Evolutionary conservation across 768 basidiomycete genomes (phyloP).

Genomic region (Aureoboletus auriporus): DNA sequence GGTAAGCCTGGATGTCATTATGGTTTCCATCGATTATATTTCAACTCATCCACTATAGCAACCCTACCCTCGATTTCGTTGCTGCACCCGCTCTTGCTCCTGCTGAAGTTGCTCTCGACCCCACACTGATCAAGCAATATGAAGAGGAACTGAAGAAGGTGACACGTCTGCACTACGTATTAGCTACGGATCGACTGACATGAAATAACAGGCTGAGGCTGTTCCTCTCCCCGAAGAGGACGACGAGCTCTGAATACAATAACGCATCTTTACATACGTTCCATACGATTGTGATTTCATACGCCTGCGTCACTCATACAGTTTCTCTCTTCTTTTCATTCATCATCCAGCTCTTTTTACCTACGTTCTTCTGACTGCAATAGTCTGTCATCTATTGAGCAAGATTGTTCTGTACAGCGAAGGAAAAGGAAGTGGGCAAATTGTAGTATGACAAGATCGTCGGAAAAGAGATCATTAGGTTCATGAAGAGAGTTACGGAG

Average conservation of each 20-base stretch:
- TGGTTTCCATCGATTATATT: not conserved
- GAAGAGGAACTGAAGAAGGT: constrained; percentile 70
- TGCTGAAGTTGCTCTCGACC: constrained; percentile 86
- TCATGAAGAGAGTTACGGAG: not conserved
- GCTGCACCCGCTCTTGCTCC: constrained; percentile 95
- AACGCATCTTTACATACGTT: constrained; percentile 16
- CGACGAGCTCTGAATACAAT: constrained; percentile 62
- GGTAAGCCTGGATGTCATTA: constrained; percentile 47
- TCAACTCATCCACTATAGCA: constrained; percentile 43
- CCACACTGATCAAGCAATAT: constrained; percentile 74
- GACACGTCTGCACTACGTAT: constrained; percentile 15
- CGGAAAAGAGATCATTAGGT: not conserved
- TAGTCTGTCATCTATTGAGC: constrained; percentile 13
- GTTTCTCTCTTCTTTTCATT: constrained; percentile 9
- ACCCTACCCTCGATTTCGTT: constrained; percentile 87
- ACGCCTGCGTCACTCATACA: constrained; percentile 20
- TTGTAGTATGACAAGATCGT: not conserved
- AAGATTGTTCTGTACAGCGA: not conserved
- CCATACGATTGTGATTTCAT: constrained; percentile 17
- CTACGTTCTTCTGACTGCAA: constrained; percentile 23
- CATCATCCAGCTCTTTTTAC: constrained; percentile 16
- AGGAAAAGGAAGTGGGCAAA: constrained; percentile 5
- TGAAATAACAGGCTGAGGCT: constrained; percentile 61
- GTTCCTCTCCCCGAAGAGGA: constrained; percentile 98
- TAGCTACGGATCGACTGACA: constrained; percentile 5